Base-by-base conservation (phyloP, 805 yeast species). In the Myxozyma neotropica region DNA sequence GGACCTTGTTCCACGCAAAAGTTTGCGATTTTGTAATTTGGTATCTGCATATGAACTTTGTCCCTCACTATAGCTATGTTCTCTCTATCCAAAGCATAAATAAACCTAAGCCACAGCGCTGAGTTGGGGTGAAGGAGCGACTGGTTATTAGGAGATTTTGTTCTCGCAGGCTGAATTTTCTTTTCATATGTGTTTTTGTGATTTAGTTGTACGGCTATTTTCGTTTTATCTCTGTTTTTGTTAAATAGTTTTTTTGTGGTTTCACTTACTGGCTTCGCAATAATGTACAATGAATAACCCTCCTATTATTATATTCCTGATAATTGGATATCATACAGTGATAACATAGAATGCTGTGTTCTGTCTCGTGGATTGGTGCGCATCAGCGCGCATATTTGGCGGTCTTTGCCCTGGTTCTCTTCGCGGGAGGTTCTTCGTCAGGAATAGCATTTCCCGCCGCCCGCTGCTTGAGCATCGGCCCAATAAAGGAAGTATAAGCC, bases 401-500 rank as follows among this genome's bases (percentile, higher is more conserved):
- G 27, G 53, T 60, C 26, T 48, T 13, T 13, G 49, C 36, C n/a
- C 54, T 38, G 43, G 53, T 48, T n/a, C 53, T 39, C 13, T 15
- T 24, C 24, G 53, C 53, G 7, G 53, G 39, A 7, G 54, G 55
- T n/a, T 42, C 55, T 33, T 42, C 46, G 15, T 40, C 43, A 15
- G 23, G 27, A n/a, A 23, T 23, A 31, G 51, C 13, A 12, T 24
- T 19, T 24, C 43, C 43, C 4, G 53, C 53, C 10, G 61, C 55
- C 12, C 53, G 45, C 26, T 50, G 52, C 44, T 44, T 45, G 17
- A 61, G 58, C 58, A 61, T 46, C 15, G 64, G 64, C 3, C 57
- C 63, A 35, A 61, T 57, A 13, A 61, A 49, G 19, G 63, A 59
- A 19, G 64, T 55, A 42, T 61, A 61, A 2, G 61, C 60, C 54